A percentile compares a stretch with the other conserved stretches of the same genome.
Evolutionary conservation across 1,284 basidiomycete species (phyloP).

Genomic region (Tetrapyrgos nigripes): DNA sequence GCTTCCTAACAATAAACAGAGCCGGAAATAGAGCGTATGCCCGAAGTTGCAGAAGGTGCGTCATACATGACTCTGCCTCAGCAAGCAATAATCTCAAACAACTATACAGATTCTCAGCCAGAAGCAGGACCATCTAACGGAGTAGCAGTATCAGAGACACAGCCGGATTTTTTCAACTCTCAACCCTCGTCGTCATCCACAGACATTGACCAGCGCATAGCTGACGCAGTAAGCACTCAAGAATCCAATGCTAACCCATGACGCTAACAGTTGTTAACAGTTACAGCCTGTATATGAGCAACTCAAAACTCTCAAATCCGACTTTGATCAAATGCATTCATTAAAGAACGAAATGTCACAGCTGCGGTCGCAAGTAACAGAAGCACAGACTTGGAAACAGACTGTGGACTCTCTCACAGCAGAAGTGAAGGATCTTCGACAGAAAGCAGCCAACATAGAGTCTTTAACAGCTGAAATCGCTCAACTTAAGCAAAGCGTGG

Average conservation of each 20-base stretch:
- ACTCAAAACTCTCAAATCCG: conserved; percentile 48
- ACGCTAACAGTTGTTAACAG: conserved; percentile 36
- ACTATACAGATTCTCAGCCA: not conserved
- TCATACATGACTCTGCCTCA: not conserved
- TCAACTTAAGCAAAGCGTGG: conserved; percentile 33
- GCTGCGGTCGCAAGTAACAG: conserved; percentile 40
- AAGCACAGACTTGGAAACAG: conserved; percentile 40
- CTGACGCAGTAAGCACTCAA: conserved; percentile 46
- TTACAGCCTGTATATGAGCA: conserved; percentile 61
- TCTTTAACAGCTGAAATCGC: conserved; percentile 43
- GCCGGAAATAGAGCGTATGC: conserved; percentile 36
- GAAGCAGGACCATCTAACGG: not conserved
- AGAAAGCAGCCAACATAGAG: conserved; percentile 39
- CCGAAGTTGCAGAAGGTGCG: conserved; percentile 19
- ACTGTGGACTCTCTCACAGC: conserved; percentile 45
- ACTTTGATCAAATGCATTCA: conserved; percentile 47
- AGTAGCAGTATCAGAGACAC: not conserved
- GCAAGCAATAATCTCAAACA: not conserved
- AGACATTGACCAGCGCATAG: conserved; percentile 40
- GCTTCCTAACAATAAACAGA: conserved; percentile 27
- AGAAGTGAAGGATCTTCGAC: conserved; percentile 48
- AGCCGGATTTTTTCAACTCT: conserved; percentile 3
- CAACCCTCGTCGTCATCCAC: conserved; percentile 21
- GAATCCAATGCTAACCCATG: not conserved
- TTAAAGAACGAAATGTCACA: conserved; percentile 45